A percentile compares a stretch with the other conserved stretches of the same genome.
Evolutionary conservation across 2,329 filamentous ascomycete genomes (phyloP).

Genomic region (Stachybotrys echinatus): DNA sequence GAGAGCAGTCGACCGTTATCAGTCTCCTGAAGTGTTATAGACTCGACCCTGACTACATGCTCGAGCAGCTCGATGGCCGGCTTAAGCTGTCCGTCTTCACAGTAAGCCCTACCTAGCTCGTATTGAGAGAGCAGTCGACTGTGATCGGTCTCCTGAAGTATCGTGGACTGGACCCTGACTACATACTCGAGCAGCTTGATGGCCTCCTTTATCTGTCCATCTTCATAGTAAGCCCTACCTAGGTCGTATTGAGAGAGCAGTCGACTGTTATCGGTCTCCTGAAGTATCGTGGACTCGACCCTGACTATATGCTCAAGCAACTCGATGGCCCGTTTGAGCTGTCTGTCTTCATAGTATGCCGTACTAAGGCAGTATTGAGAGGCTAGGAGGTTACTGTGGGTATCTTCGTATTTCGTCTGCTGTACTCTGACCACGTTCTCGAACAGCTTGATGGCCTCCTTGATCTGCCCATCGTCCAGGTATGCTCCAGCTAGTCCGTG

Average conservation of each 20-base stretch:
- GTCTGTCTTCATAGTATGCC: not conserved
- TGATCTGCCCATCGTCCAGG: not conserved
- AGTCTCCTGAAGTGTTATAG: not conserved
- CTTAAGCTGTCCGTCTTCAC: not conserved
- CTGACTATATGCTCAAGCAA: constrained; percentile 1
- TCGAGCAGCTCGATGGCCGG: not conserved
- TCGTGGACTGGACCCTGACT: not conserved
- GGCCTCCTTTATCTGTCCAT: not conserved
- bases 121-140: constrained; percentile 1
- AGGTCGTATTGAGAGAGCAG: constrained; percentile 5
- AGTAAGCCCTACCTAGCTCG: constrained; percentile 3
- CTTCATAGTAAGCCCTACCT: not conserved
- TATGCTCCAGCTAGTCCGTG: constrained; percentile 3
- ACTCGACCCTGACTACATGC: not conserved
- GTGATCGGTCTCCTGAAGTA: not conserved
- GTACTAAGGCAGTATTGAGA: constrained; percentile 4
- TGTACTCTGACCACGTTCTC: not conserved
- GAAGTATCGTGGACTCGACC: not conserved
- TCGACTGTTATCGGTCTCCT: not conserved
- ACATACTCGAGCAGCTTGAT: constrained; percentile 1
- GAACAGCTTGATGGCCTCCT: constrained; percentile 1
- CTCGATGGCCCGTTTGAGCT: not conserved
- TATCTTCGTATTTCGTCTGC: not conserved
- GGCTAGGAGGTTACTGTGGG: not conserved
- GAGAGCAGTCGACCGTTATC: not conserved